Evolutionary conservation across 2,329 filamentous ascomycete genomes (phyloP), one percentile per base, ranked within the genome.

Genomic region (Samsoniella hepiali): DNA sequence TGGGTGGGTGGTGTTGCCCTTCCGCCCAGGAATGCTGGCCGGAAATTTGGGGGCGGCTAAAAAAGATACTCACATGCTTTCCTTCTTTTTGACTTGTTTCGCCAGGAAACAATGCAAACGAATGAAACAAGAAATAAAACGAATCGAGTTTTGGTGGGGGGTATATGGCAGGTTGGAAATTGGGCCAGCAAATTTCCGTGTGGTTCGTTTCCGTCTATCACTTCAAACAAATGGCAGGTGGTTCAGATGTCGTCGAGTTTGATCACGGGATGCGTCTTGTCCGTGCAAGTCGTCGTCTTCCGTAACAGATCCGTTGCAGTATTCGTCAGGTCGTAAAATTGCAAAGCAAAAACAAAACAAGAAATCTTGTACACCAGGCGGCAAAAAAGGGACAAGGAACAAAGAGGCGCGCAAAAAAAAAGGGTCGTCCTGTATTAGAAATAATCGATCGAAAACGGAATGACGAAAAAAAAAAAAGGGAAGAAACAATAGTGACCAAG

Each of bases 41-140:
- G 22, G 22, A 58, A 36, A 29, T 15, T 42, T 60, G 36, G 57
- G 44, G 44, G 44, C 34, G 51, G 49, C 34, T 15, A 53, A 15
- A 7, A 34, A 17, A 22, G 22, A 22, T 22, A 58, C 56, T 47
- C 56, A 58, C 56, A 47, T 27, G 17, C n/a, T 58, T 45, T 32
- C 15, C 40, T 44, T 11, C 8, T 55, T 13, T 5, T 34, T 51
- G 4, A 4, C 44, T 47, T 47, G n/a, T 22, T 22, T 47, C n/a
- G 34, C 51, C 54, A 44, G 36, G 42, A 49, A 22, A 58, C 56
- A 58, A 58, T 58, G 53, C 53, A 44, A 27, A 56, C 4, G 27
- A 13, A 32, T 50, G 32, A 32, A 50, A 32, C 47, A 50, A 17
- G 22, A 50, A 50, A 32, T 13, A 17, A 31, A 15, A 27, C 50